Base-by-base conservation (phyloP, 23 red algal species). In the Pyropia yezoensis region DNA sequence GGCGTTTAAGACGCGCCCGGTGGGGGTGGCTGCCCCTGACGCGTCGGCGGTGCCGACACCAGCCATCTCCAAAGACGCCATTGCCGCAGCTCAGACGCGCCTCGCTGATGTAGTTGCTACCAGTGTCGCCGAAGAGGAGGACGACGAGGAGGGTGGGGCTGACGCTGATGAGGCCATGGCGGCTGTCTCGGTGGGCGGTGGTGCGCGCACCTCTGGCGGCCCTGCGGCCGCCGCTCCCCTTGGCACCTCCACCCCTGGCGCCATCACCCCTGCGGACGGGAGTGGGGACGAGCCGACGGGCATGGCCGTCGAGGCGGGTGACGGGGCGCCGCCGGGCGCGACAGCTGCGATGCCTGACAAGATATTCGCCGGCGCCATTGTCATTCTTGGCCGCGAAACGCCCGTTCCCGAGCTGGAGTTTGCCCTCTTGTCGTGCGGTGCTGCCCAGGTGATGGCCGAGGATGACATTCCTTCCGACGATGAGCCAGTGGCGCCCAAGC, bases 331-430 rank as follows among this genome's bases (percentile, higher is more conserved):
- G 4, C 4, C 25, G 2, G 54, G 63, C 21, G 25, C 39, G 39
- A 13, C 39, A 8, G 39, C 12, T 47, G 39, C 11, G 39, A 8
- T 47, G 4, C 39, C 39, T 0, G 39, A 47, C 39, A 47, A 47
- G 39, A 7, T 20, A 1, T 98, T 98, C 56, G 19, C 54, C 1
- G 94, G 80, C 14, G 62, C 75, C 20, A 65, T 54, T 14, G 32
- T 98, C 27, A 79, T 90, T 17, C 75, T 98, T 39, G 79, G 86
- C 54, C 79, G 94, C 21, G 94, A 98, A 54, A 84, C 83, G 14
- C 94, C 94, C 26, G 61, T 78, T 14, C 24, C 59, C 11, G 77
- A 85, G 19, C 74, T 98, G 54, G 94, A 91, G 30, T 90, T 98
- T 61, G 70, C 81, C 9, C 61, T 98, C 16, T 69, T 65, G 50